phyloP scores from a whole-genome alignment of 495 filamentous ascomycete species.

The Delitschia confertaspora region DNA sequence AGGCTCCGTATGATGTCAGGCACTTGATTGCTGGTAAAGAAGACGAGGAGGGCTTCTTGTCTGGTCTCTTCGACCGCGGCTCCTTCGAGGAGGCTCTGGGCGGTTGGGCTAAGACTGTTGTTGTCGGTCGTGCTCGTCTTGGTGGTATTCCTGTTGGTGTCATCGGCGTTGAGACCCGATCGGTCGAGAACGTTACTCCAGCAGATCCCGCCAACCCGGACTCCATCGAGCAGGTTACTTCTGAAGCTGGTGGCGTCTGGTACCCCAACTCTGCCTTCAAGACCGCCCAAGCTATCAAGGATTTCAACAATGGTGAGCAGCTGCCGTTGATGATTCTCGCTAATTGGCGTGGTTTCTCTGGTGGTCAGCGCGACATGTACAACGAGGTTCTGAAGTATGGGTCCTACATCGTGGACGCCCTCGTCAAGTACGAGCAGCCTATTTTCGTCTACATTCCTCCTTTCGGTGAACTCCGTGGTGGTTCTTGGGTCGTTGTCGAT shows the following conservation, averaged over 20 bases:
- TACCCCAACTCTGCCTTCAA: slow-evolving; percentile 99
- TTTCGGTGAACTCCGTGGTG: slow-evolving; percentile 92
- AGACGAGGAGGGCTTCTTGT: slow-evolving; percentile 76
- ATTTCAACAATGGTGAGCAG: slow-evolving; percentile 99
- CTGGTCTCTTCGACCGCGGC: slow-evolving; percentile 88
- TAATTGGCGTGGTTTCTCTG: slow-evolving; percentile 99
- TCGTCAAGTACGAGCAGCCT: slow-evolving; percentile 97
- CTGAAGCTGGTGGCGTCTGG: slow-evolving; percentile 97
- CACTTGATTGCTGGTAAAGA: slow-evolving; percentile 89
- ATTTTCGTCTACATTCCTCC: slow-evolving; percentile 98
- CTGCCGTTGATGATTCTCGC: slow-evolving; percentile 97
- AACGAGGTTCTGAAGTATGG: slow-evolving; percentile 99
- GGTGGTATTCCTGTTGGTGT: slow-evolving; percentile 98
- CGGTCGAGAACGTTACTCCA: slow-evolving; percentile 91
- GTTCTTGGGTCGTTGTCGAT: slow-evolving; percentile 98
- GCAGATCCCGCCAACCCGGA: slow-evolving; percentile 98
- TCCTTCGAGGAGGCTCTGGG: slow-evolving; percentile 96
- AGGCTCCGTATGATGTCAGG: slow-evolving; percentile 86
- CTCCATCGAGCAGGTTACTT: slow-evolving; percentile 86
- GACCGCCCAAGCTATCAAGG: slow-evolving; percentile 94
- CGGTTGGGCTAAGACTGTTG: slow-evolving; percentile 93
- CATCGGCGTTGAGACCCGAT: slow-evolving; percentile 91
- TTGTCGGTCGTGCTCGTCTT: slow-evolving; percentile 91
- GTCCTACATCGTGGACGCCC: slow-evolving; percentile 94
- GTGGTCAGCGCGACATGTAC: slow-evolving; percentile 99